Base-by-base conservation (phyloP, 371 early-diverging fungal genomes). In the Lichtheimia corymbifera region DNA sequence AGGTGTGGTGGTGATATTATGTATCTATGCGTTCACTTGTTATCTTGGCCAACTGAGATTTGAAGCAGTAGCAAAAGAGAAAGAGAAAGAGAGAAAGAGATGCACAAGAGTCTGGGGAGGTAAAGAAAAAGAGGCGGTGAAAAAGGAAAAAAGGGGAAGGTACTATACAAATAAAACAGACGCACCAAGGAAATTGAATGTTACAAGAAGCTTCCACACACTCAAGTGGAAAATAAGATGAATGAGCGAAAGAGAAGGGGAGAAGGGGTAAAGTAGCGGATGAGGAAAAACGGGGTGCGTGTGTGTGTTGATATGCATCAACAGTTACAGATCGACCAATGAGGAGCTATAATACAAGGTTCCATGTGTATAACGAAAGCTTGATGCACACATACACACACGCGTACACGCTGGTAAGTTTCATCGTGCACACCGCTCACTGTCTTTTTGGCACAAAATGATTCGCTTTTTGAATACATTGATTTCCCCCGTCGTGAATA, bases 41-140 rank as follows among this genome's bases (percentile, higher is more conserved):
- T 28, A 28, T 35, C 9, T 35, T 35, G 35, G 11, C 35, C 9
- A 11, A 35, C 35, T 45, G 17, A 47, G 2, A 2, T 17, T n/a
- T 5, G 47, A 1, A 20, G 59, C 17, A 22, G 24, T 49, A 63
- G 6, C 13, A 25, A 51, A 25, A 59, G 43, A 50, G 15, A 58
- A 56, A 55, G 28, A 61, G 42, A 53, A 45, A 60, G 53, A 52
- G 45, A 61, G 22, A 41, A 58, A 65, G 52, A 61, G 56, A 42
- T 44, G n/a, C 28, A 64, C 28, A 40, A 61, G 47, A 22, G 22
- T 22, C n/a, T 1, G 22, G 28, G 22, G 28, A 62, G 49, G 63
- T 44, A 59, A 56, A 64, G 47, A 53, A 43, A 35, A 35, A 47
- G 50, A 56, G 14, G 56, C 47, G 41, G 24, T 28, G 45, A 57